phyloP scores from a whole-genome alignment of 192 early-diverging fungal species.

The Pilaira anomala region DNA sequence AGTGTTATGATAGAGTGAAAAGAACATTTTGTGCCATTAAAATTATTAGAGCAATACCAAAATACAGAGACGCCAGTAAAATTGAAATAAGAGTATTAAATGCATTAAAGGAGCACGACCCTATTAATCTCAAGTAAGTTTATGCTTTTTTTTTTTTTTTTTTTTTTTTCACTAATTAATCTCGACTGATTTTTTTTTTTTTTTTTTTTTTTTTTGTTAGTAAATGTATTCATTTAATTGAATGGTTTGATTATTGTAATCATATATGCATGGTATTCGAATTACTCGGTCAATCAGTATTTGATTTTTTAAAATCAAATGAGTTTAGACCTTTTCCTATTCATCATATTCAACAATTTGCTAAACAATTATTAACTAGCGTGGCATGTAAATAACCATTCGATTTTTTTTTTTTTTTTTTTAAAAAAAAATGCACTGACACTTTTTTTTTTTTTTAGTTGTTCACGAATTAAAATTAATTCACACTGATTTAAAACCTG shows the following conservation, averaged over 20 bases:
- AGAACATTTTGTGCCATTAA: conserved; percentile 79
- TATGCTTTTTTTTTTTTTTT: not conserved
- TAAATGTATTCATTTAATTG: conserved; percentile 87
- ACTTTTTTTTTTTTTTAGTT: conserved; percentile 41
- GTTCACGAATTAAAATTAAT: conserved; percentile 83
- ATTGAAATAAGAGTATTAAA: conserved; percentile 89
- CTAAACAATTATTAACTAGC: conserved; percentile 79
- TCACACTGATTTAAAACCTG: conserved; percentile 98
- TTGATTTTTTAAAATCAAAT: conserved; percentile 97
- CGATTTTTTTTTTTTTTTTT: not conserved
- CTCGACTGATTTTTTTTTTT: not conserved
- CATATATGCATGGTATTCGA: conserved; percentile 99
- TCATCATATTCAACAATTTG: conserved; percentile 84
- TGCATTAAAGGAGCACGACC: conserved; percentile 78
- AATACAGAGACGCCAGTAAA: conserved; percentile 93
- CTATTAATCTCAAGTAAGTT: conserved; percentile 73
- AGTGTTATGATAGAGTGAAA: conserved; percentile 72
- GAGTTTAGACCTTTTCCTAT: conserved; percentile 86
- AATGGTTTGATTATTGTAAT: conserved; percentile 85
- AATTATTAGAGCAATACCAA: conserved; percentile 90
- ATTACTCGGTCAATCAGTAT: conserved; percentile 81
- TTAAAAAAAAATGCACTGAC: not conserved
- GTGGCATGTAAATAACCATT: conserved; percentile 64
- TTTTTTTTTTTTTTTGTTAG: conserved; percentile 36
- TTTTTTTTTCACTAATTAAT: no score